A percentile compares a stretch with the other conserved stretches of the same genome.
These are phyloP conservation scores for Amanita subjunquillea DNA, from an alignment of 768 basidiomycete species.

Conservation along the genomic window DNA sequence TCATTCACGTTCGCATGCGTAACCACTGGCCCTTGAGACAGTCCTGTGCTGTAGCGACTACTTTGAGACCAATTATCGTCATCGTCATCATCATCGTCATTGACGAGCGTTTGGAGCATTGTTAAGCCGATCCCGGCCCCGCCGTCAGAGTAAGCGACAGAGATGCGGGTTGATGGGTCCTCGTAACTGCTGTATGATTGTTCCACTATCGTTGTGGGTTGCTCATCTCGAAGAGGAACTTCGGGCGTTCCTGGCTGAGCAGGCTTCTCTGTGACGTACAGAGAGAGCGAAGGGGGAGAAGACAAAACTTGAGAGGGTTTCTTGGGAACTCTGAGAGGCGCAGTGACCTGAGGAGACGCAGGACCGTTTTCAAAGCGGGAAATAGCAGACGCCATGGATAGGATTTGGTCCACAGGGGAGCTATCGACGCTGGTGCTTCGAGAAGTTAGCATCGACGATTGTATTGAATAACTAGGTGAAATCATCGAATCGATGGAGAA, in stretches of 20 bases:
- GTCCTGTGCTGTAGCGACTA: not conserved
- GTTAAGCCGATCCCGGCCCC: constrained; percentile 63
- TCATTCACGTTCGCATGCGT: not conserved
- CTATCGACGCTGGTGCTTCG: not conserved
- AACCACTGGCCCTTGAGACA: not conserved
- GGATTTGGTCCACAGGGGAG: not conserved
- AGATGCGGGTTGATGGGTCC: constrained; percentile 18
- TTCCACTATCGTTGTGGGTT: constrained; percentile 7
- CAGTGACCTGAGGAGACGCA: constrained; percentile 1
- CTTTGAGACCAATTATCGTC: constrained; percentile 8
- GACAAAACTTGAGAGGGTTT: not conserved
- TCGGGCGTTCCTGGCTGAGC: not conserved
- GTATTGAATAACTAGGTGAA: not conserved
- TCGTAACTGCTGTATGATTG: constrained; percentile 14
- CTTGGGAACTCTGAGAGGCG: not conserved
- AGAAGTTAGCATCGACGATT: not conserved
- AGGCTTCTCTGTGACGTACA: not conserved
- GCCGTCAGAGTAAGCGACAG: constrained; percentile 39
- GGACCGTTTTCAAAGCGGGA: not conserved
- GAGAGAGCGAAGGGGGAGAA: not conserved
- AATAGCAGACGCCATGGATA: not conserved
- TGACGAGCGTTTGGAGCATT: constrained; percentile 41
- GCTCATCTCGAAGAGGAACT: not conserved
- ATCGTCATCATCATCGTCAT: constrained; percentile 23
- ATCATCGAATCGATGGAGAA: constrained; percentile 7